Conservation (phyloP, 2,329 filamentous ascomycete genomes). For the Aspergillus neotritici region DNA sequence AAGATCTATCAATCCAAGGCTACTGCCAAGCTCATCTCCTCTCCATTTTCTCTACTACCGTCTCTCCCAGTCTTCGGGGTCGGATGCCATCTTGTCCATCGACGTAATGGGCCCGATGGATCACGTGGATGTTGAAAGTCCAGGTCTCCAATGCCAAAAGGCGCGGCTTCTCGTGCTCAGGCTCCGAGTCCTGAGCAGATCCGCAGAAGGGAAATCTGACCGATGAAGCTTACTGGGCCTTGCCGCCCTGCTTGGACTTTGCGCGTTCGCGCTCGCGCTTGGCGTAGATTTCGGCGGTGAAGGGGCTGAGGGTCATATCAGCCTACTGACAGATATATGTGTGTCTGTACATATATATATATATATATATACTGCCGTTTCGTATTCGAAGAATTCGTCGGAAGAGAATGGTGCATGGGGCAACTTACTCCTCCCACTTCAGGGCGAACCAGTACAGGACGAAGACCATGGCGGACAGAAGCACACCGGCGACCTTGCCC, state of each 20-base stretch:
- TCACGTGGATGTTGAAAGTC: constrained; percentile 29
- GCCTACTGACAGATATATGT: background rate
- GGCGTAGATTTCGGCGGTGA: constrained; percentile 86
- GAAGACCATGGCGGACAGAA: constrained; percentile 70
- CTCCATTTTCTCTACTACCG: background rate
- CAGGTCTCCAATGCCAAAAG: constrained; percentile 1
- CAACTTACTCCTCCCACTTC: constrained; percentile 68
- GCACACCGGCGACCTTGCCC: constrained; percentile 78
- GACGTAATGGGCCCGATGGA: constrained; percentile 10
- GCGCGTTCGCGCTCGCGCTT: constrained; percentile 52
- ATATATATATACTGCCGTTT: background rate
- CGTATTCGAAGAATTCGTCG: background rate
- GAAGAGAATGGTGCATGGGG: background rate
- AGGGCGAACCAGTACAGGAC: constrained; percentile 75
- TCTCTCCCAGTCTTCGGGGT: background rate
- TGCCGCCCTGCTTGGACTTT: constrained; percentile 33
- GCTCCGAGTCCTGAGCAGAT: no score
- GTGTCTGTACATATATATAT: no score
- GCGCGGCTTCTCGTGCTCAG: no score
- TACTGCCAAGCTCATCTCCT: background rate
- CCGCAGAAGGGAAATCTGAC: background rate
- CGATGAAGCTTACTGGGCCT: constrained; percentile 28
- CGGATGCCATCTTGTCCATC: constrained; percentile 1
- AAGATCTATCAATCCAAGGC: no score
- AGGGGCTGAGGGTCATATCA: constrained; percentile 51